Evolutionary conservation across 352 stramenopile species (phyloP).

Genomic region (Globisporangium cederbergense): DNA sequence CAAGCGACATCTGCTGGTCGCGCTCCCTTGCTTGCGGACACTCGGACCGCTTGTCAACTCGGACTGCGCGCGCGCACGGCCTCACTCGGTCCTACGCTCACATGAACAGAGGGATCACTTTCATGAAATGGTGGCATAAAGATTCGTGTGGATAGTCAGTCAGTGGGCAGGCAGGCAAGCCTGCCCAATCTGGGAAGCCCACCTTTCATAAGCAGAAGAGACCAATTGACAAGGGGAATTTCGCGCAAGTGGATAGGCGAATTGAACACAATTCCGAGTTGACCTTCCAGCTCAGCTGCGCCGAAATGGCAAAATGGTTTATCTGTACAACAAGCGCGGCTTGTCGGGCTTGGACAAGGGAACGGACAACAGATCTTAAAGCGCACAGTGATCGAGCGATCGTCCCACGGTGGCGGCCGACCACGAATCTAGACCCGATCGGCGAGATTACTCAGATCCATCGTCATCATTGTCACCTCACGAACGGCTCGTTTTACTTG

Average conservation of each 20-base stretch:
- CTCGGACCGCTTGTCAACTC: not conserved
- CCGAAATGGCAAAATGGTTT: not conserved
- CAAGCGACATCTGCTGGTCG: too few species aligned
- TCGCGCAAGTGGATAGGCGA: not conserved
- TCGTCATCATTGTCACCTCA: not conserved
- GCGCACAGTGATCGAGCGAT: not conserved
- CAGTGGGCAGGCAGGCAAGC: too few species aligned
- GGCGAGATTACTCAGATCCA: conserved; percentile 2
- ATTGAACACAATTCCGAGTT: not conserved
- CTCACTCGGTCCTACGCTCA: too few species aligned
- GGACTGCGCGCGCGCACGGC: too few species aligned
- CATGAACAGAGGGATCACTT: too few species aligned
- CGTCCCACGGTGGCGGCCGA: not conserved
- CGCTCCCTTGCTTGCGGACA: too few species aligned
- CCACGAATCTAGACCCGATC: not conserved
- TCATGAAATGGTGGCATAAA: not conserved
- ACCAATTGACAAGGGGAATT: not conserved
- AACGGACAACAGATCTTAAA: not conserved
- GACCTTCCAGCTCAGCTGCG: too few species aligned
- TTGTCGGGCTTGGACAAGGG: not conserved
- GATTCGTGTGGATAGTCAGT: not conserved
- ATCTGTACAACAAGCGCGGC: too few species aligned
- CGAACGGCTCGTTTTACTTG: not conserved
- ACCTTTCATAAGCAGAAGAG: too few species aligned
- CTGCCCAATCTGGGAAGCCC: too few species aligned